Evolutionary conservation across 768 basidiomycete genomes (phyloP), one percentile per base, ranked within the genome.

Genomic region (Agaricus subrufescens): DNA sequence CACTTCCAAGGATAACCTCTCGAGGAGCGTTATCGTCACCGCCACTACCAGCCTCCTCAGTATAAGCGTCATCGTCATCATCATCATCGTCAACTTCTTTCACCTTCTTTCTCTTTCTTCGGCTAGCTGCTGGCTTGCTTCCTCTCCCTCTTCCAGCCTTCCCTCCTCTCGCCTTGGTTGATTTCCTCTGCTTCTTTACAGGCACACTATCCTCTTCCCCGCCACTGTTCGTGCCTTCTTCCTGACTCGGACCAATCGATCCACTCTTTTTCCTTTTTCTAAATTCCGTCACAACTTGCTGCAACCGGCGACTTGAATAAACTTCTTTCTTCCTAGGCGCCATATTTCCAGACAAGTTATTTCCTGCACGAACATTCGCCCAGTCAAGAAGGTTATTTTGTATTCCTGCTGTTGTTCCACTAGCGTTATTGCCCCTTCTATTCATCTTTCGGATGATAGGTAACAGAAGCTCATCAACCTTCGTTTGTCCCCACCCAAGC

Each of bases 371-470:
- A 3, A 87, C 73, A 61, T 89, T 89, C 64, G 97, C 83, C 71
- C 86, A 96, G 0, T 80, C 77, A 52, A 81, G 82, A 37, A 98
- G 72, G 49, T 83, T 89, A 9, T 85, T 82, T 66, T 98, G 94
- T 62, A 79, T 84, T 68, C 90, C 94, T 47, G 83, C 57, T 1
- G 85, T 79, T 44, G 81, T 83, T 3, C 75, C 77, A 82, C 89
- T 62, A 48, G n/a, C 60, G 14, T 59, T 14, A 44, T 55, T 50
- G 30, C 26, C 19, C 34, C 93, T 87, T 64, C 87, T 87, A 60
- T 83, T 87, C 76, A 96, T 88, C 63, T 83, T 89, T 62, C 90
- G 92, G 44, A 98, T 90, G 63, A 97, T 92, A 14, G 95, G 95
- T 45, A 93, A 73, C n/a, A 98, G 73, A 29, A 94, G 78, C 49